Percentiles rank a stretch among this genome's conserved stretches.
These are phyloP conservation scores for Rhodamnia rubescens DNA, from an alignment of 345 rosid genomes.

Conservation along the genomic window DNA sequence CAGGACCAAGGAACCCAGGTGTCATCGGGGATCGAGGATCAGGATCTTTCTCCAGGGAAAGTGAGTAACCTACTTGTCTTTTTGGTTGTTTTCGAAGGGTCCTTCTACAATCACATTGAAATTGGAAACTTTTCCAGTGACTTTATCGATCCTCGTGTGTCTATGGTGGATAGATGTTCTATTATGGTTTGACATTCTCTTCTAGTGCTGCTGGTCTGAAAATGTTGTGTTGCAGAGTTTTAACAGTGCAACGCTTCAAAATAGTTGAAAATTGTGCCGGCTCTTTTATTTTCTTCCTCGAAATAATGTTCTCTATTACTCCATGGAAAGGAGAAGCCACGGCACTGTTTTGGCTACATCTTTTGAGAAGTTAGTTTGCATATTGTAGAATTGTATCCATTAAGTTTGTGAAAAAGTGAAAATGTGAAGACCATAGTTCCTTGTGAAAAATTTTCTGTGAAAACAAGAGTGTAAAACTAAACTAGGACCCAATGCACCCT, in stretches of 20 bases:
- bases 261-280: not conserved
- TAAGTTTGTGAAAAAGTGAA: not conserved
- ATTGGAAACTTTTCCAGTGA: not conserved
- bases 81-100: not conserved
- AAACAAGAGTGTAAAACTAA: not conserved
- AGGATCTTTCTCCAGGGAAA: conserved; percentile 95
- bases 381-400: not conserved
- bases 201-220: not conserved
- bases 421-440: not conserved
- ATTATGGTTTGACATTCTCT: not conserved
- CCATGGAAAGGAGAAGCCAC: not conserved
- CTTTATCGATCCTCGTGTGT: not conserved
- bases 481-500: not conserved
- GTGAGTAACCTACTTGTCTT: conserved; percentile 36
- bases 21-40: conserved; percentile 94
- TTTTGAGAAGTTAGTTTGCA: not conserved
- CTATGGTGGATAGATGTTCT: not conserved
- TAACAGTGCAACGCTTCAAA: not conserved
- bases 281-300: not conserved
- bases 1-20: conserved; percentile 89
- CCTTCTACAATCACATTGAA: not conserved
- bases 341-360: not conserved
- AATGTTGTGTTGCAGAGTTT: not conserved
- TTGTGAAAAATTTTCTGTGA: not conserved
- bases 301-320: not conserved